Base-by-base conservation (phyloP, 1,139 yeast genomes). In the Taphrina communis region DNA sequence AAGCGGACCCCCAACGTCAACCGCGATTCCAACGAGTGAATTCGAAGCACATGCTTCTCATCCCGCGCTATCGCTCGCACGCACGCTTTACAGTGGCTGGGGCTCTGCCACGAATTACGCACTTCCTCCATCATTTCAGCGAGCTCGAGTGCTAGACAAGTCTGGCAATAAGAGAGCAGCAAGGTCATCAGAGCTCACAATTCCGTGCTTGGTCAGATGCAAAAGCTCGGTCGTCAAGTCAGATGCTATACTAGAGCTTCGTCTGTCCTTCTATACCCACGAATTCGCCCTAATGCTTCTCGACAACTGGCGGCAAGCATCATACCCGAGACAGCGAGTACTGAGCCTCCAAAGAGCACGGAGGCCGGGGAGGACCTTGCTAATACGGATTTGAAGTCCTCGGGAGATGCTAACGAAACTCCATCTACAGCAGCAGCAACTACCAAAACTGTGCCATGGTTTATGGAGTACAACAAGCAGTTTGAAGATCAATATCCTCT, bases 401-500 rank as follows among this genome's bases (percentile, higher is more conserved):
- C 25, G n/a, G 42, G 12, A 19, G 42, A 53, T 35, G 42, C 25
- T 8, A 1, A 12, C 14, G 17, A 11, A 35, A 3, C 42, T 8
- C 2, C 17, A 31, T 35, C 60, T 1, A 19, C 60, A 9, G 31
- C 31, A 25, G 31, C 31, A 25, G 4, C 31, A 25, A 25, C 4
- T 25, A 56, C 50, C 9, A 55, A 53, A 51, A 63, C 67, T 9
- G 57, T 55, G 19, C 67, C 67, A 11, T 63, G 67, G 67, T 63
- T 63, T 31, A 46, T 63, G 61, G 61, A 63, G 56, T 63, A 63
- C 67, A 63, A 63, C 56, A 63, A 63, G 56, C 67, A 63, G 42
- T 63, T 63, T 25, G 67, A 55, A 12, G 36, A 25, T 9, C 42
- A 53, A 11, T 58, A 36, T 44, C 62, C 62, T 6, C 9, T 31